These are phyloP conservation scores for Talaromyces rugulosus DNA, from an alignment of 2,329 filamentous ascomycete species.

Conservation along the genomic window DNA sequence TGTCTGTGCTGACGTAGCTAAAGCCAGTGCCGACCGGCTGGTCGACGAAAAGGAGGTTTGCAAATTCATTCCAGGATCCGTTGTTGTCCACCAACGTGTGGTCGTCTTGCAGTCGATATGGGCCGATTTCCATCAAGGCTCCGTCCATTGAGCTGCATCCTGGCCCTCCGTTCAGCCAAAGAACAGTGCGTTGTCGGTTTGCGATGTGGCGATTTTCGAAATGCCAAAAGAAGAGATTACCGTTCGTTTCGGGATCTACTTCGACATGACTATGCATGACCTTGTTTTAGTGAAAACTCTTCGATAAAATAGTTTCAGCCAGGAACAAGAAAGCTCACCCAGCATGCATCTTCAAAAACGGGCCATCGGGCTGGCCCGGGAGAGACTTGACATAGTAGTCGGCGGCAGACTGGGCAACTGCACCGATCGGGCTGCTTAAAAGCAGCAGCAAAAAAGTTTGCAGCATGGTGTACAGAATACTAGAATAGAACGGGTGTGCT, in stretches of 20 bases:
- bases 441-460: slow-evolving; percentile 17
- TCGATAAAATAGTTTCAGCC: background rate
- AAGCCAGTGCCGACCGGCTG: slow-evolving; percentile 95
- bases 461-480: background rate
- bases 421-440: slow-evolving; percentile 20
- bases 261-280: slow-evolving; percentile 71
- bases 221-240: slow-evolving; percentile 98
- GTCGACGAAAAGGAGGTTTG: slow-evolving; percentile 93
- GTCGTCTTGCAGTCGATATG: slow-evolving; percentile 77
- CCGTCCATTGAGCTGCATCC: slow-evolving; percentile 98
- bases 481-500: background rate
- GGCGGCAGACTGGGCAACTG: slow-evolving; percentile 56
- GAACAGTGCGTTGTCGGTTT: slow-evolving; percentile 80
- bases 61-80: slow-evolving; percentile 98
- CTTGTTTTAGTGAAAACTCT: background rate
- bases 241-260: slow-evolving; percentile 76
- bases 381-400: slow-evolving; percentile 88
- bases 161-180: slow-evolving; percentile 96
- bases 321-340: slow-evolving; percentile 57
- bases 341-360: slow-evolving; percentile 93
- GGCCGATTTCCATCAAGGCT: slow-evolving; percentile 92
- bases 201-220: slow-evolving; percentile 95
- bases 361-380: slow-evolving; percentile 75
- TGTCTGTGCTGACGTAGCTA: slow-evolving; percentile 90
- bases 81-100: slow-evolving; percentile 73